Conservation (phyloP, 352 stramenopile genomes). For the Phytophthora pluvialis region DNA sequence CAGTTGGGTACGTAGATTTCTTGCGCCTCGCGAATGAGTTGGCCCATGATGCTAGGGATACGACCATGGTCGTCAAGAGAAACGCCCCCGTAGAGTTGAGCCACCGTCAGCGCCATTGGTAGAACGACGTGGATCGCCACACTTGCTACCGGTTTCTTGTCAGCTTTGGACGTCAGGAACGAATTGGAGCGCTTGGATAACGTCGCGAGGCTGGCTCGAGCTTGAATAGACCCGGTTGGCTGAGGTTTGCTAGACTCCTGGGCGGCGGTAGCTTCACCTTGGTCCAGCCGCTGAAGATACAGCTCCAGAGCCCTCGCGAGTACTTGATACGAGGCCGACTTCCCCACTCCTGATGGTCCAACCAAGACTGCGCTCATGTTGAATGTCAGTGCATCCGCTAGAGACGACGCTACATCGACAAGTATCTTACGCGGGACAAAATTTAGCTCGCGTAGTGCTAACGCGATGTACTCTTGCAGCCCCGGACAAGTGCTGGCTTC, state of each 20-base stretch:
- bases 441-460: conserved; percentile 15
- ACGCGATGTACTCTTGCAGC: conserved; percentile 8
- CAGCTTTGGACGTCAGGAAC: conserved; percentile 3
- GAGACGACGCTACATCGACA: conserved; percentile 12
- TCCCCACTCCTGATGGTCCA: conserved; percentile 41
- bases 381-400: conserved; percentile 26
- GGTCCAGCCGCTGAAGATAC: conserved; percentile 3
- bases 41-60: conserved; percentile 45
- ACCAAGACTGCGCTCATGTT: conserved; percentile 33
- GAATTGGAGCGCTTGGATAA: conserved; percentile 20
- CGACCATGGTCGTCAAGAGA: conserved; percentile 40
- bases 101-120: conserved; percentile 45
- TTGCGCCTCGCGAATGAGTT: conserved; percentile 42
- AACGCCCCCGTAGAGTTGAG: conserved; percentile 55
- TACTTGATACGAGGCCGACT: conserved; percentile 45
- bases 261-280: neutral
- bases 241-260: neutral
- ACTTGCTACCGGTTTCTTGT: neutral
- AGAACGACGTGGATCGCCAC: conserved; percentile 38
- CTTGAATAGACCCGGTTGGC: neutral
- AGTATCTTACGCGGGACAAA: conserved; percentile 38
- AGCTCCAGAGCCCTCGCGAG: conserved; percentile 39
- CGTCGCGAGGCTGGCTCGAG: neutral
- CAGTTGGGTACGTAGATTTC: conserved; percentile 22
- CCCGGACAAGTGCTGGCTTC: neutral